These are phyloP conservation scores for Hypoxylon trugodes DNA, from an alignment of 495 filamentous ascomycete genomes.

Conservation along the genomic window DNA sequence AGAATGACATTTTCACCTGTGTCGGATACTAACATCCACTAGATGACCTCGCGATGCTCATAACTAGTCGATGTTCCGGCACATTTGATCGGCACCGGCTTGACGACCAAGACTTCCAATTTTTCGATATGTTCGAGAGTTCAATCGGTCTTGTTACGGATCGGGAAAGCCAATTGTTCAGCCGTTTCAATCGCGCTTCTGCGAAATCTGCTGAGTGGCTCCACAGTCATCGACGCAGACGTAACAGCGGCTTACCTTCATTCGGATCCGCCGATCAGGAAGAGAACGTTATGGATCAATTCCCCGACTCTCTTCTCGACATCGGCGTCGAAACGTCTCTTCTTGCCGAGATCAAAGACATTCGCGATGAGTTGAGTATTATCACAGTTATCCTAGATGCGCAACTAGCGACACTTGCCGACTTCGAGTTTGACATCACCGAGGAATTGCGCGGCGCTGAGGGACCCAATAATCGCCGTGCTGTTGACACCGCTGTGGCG, in stretches of 20 bases:
- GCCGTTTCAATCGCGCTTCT: constrained; percentile 69
- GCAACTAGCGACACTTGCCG: constrained; percentile 63
- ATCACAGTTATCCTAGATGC: constrained; percentile 68
- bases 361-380: constrained; percentile 78
- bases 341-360: constrained; percentile 73
- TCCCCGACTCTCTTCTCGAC: constrained; percentile 71
- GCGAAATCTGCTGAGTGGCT: constrained; percentile 69
- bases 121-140: constrained; percentile 76
- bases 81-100: constrained; percentile 71
- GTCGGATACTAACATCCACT: constrained; percentile 2
- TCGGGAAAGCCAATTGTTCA: constrained; percentile 69
- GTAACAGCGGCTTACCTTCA: constrained; percentile 23
- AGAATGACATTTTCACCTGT: neutral
- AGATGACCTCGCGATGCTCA: constrained; percentile 70
- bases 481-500: constrained; percentile 43
- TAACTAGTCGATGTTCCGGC: constrained; percentile 70
- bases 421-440: constrained; percentile 60
- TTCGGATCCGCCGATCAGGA: constrained; percentile 26
- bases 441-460: constrained; percentile 62
- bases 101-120: constrained; percentile 71
- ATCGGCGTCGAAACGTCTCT: constrained; percentile 73
- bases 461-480: constrained; percentile 45
- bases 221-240: constrained; percentile 64
- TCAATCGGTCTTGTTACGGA: constrained; percentile 72
- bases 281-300: constrained; percentile 50